phyloP scores from a whole-genome alignment of 2,329 filamentous ascomycete species.

The Cytospora schulzeri region DNA sequence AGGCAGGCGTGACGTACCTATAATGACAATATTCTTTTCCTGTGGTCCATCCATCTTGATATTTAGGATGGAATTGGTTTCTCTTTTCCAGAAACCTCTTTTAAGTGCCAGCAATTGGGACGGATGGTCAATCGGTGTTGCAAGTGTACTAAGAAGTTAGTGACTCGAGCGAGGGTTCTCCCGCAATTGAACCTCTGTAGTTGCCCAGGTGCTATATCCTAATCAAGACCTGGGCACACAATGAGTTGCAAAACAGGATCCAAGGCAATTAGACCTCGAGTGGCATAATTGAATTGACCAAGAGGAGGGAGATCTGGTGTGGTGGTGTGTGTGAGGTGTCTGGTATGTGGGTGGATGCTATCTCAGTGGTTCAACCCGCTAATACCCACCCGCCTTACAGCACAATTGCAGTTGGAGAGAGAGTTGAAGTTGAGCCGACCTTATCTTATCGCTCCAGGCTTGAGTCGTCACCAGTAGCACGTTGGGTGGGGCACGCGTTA shows the following conservation, averaged over 20 bases:
- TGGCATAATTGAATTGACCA: not conserved
- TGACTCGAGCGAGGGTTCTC: no score
- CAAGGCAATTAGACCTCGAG: not conserved
- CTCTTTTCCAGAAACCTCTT: not conserved
- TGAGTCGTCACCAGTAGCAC: no score
- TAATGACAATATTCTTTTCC: conserved; percentile 51
- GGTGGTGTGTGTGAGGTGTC: not conserved
- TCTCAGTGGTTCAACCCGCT: not conserved
- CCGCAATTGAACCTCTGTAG: no score
- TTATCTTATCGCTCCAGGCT: not conserved
- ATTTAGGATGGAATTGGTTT: not conserved
- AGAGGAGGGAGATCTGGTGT: no score
- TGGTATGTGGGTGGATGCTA: not conserved
- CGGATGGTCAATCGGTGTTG: not conserved
- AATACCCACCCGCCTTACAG: not conserved
- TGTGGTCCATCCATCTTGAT: conserved; percentile 32
- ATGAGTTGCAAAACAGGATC: not conserved
- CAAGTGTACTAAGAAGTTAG: no score
- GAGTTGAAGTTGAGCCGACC: not conserved
- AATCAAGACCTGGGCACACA: no score
- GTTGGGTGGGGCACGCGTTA: no score
- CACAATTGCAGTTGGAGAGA: no score
- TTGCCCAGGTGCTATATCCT: no score
- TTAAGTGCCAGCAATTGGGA: not conserved
- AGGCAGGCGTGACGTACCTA: conserved; percentile 37